Conservation (phyloP, 2,329 filamentous ascomycete species). For the Ascochyta rabiei region DNA sequence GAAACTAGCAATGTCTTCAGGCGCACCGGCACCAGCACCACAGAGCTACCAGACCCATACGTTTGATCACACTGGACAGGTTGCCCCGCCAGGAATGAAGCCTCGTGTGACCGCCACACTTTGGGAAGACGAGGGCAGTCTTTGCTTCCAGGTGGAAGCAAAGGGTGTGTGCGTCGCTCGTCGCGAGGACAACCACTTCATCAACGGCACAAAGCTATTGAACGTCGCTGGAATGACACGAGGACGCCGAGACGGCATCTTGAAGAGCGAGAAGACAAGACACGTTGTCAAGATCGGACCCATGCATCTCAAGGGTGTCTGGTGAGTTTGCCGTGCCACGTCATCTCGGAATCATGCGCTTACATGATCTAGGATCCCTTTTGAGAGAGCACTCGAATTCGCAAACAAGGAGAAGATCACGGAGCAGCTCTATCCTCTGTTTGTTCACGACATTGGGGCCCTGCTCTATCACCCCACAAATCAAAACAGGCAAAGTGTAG, state of each 20-base stretch:
- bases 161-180: slow-evolving; percentile 94
- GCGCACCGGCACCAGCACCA: slow-evolving; percentile 38
- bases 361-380: slow-evolving; percentile 77
- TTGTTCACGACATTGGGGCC: slow-evolving; percentile 95
- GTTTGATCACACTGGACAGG: slow-evolving; percentile 89
- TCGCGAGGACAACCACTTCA: slow-evolving; percentile 99
- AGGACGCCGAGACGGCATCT: slow-evolving; percentile 89
- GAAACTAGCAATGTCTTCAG: slow-evolving; percentile 41
- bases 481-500: slow-evolving; percentile 78
- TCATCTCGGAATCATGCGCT: slow-evolving; percentile 3
- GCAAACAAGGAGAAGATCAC: slow-evolving; percentile 99
- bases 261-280: slow-evolving; percentile 96
- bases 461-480: slow-evolving; percentile 94
- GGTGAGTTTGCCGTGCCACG: slow-evolving; percentile 24
- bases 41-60: slow-evolving; percentile 53
- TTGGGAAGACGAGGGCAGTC: slow-evolving; percentile 97
- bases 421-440: slow-evolving; percentile 90
- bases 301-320: slow-evolving; percentile 90
- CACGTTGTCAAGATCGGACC: slow-evolving; percentile 99
- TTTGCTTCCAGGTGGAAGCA: slow-evolving; percentile 97
- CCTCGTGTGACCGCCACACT: slow-evolving; percentile 93
- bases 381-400: slow-evolving; percentile 95
- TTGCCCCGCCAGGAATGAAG: slow-evolving; percentile 93
- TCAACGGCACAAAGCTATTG: slow-evolving; percentile 95
- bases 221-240: slow-evolving; percentile 99